A percentile compares a stretch with the other conserved stretches of the same genome.
These are phyloP conservation scores for Henckelia pumila DNA, from an alignment of 257 asterid genomes.

Conservation along the genomic window DNA sequence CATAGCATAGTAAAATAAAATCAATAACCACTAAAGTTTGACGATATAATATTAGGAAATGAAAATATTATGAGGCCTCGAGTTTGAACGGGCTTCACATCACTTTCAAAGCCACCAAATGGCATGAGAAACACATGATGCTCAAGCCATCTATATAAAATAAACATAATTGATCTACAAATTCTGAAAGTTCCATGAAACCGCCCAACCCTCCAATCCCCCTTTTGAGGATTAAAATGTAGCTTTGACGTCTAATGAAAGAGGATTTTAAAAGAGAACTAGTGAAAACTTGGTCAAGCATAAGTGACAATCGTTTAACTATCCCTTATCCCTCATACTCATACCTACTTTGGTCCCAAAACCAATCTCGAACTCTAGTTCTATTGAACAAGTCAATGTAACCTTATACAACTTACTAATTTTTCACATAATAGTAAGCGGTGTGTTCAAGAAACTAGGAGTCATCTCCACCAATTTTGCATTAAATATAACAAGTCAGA, in stretches of 20 bases:
- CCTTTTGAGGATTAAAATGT: too few relatives aligned
- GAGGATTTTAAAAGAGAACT: background rate
- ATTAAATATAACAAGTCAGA: constrained; percentile 16
- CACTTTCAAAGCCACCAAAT: constrained; percentile 7
- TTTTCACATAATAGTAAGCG: constrained; percentile 10
- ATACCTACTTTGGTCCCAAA: background rate
- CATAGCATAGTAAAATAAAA: constrained; percentile 17
- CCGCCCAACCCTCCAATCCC: background rate
- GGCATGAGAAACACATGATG: constrained; percentile 20
- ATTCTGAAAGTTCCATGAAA: background rate
- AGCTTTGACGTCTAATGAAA: background rate
- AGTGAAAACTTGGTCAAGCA: background rate
- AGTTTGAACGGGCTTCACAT: background rate
- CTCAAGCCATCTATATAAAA: background rate
- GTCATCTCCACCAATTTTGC: constrained; percentile 10
- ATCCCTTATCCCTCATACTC: background rate
- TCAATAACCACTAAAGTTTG: background rate
- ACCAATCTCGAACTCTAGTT: background rate
- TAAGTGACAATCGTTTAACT: background rate
- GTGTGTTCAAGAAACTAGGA: constrained; percentile 13
- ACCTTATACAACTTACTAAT: background rate
- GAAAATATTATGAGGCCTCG: background rate
- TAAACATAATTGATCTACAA: background rate
- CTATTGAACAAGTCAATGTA: background rate
- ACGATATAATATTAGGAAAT: too few relatives aligned